Evolutionary conservation across 1,139 yeast genomes (phyloP).

Genomic region (Yamadazyma dushanensis): DNA sequence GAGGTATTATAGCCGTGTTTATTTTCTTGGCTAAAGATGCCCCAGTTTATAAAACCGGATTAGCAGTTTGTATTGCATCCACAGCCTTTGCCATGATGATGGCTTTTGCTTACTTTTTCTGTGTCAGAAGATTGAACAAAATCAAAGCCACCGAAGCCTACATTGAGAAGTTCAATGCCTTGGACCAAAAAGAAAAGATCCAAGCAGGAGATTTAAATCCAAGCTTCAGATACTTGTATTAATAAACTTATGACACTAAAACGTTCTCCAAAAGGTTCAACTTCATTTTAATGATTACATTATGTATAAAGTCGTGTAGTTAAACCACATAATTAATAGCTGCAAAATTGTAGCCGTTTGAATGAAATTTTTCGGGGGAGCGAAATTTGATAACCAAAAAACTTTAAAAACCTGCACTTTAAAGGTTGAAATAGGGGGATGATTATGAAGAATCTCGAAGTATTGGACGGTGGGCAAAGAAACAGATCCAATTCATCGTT

Average conservation of each 20-base stretch:
- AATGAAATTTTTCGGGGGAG: not conserved
- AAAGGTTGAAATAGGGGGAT: not conserved
- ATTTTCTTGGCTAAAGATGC: constrained; percentile 58
- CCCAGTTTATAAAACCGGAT: constrained; percentile 59
- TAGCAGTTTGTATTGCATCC: constrained; percentile 54
- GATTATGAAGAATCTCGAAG: constrained; percentile 8
- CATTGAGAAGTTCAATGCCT: constrained; percentile 43
- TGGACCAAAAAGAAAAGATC: constrained; percentile 48
- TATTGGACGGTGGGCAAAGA: constrained; percentile 1
- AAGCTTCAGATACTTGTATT: constrained; percentile 39
- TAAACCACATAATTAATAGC: not conserved
- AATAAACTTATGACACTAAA: not conserved
- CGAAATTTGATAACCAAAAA: not conserved
- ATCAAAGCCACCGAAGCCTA: constrained; percentile 38
- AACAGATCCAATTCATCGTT: constrained; percentile 12
- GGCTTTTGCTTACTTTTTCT: constrained; percentile 42
- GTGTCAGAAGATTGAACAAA: constrained; percentile 40
- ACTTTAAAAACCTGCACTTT: not conserved
- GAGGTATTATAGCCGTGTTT: constrained; percentile 74
- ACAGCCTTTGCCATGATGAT: constrained; percentile 50
- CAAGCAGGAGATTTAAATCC: constrained; percentile 71
- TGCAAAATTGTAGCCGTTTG: not conserved
- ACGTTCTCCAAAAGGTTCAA: no score
- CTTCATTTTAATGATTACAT: no score
- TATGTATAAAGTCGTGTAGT: not conserved